Base-by-base conservation (phyloP, 2,329 filamentous ascomycete species). In the Stromatinia cepivora region DNA sequence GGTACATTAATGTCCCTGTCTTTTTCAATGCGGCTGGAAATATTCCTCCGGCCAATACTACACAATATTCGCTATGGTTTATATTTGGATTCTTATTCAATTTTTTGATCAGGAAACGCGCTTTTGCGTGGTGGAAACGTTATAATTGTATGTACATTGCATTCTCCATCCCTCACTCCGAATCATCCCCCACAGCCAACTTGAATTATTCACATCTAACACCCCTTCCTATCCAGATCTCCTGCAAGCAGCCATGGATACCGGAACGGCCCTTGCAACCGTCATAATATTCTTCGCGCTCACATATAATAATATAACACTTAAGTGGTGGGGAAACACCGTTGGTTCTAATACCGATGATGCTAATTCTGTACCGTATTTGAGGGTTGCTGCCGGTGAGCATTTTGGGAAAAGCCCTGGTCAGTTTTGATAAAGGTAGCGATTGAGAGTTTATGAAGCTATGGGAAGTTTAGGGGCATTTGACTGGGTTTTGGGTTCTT, bases 201-300 rank as follows among this genome's bases (percentile, higher is more conserved):
- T 39, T 15, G 1, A 6, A 20, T 11, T 22, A 1, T n/a, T 56
- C 6, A 31, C 45, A 36, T 50, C 59, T 36, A 36, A 63, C 31
- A 39, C 25, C 10, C 4, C 5, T 15, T 36, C 8, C 8, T 13
- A 0, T 31, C 31, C 20, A 63, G 83, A 85, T 56, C 79, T 85
- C 34, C 84, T 63, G 22, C 84, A 10, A 83, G 84, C 22, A 81
- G 84, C 20, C 83, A 63, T 84, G 76, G 83, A 81, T 28, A 82
- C 81, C 34, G 84, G 81, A 42, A 82, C 86, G 53, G 84, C 84
- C 66, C 81, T 86, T 59, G 77, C 83, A 0, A 84, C 79, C 65
- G 81, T 86, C 71, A 78, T 86, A 72, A 84, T 86, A 71, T 85
- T 86, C 79, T 87, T 86, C 73, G 79, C 81, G 20, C 76, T 86